Evolutionary conservation across 148 eudicot species (phyloP), one percentile per base, ranked within the genome.

Genomic region (Dysphania ambrosioides): DNA sequence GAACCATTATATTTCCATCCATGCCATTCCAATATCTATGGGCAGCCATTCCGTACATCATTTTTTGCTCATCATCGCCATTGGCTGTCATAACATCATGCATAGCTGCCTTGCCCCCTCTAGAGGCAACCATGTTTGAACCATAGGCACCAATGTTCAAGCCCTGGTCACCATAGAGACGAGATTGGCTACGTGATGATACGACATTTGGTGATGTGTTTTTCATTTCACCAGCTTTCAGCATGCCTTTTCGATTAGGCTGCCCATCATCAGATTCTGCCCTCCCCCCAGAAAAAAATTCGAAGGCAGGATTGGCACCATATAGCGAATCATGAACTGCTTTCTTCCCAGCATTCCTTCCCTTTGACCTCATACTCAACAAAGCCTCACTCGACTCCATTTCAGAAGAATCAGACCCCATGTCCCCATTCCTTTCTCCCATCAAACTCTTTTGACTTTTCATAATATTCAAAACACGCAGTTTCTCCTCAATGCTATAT

Each of bases 401-500:
- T 58, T 87, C 98, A 55, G 96, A 90, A 57, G 91, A 81, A 72
- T 87, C 91, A 60, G 87, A 87, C 55, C 77, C 88, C 76, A 83
- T 75, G 75, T 83, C 86, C 57, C 83, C 96, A 86, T 82, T 86
- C 69, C 86, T 89, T 76, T 92, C 97, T 81, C 78, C 78, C 88
- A 86, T 86, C 75, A 92, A 79, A 79, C 84, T 92, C 85, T 84
- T 92, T 66, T 90, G 90, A 79, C 93, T 95, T 78, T 85, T 88
- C 81, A 71, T 76, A 19, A 95, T 86, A 73, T 89, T 92, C 77
- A 92, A 80, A 18, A 95, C 92, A 49, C 87, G 97, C 68, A 92
- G 86, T 83, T 92, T 95, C 88, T 95, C 99, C 26, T 95, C 90
- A 72, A 95, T 92, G 79, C 97, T 88, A 72, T 88, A 92, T 1